phyloP scores from a whole-genome alignment of 1,284 basidiomycete genomes.

The Ustilago loliicola region DNA sequence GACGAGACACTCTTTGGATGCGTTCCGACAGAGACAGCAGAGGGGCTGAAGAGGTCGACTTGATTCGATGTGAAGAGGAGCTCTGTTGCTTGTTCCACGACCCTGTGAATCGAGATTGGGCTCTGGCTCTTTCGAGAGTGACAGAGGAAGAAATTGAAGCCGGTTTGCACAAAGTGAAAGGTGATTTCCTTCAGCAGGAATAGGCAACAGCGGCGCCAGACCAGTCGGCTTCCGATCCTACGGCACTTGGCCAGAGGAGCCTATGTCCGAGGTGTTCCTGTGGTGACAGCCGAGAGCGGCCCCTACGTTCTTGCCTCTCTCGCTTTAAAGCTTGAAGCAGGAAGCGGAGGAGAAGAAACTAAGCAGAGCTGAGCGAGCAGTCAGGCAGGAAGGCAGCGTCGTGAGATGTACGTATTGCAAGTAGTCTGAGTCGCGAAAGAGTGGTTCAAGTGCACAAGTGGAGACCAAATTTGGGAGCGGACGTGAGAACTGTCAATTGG shows the following conservation, averaged over 20 bases:
- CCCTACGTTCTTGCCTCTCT: neutral
- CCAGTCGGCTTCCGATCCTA: neutral
- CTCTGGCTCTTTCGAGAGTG: neutral
- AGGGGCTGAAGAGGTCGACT: neutral
- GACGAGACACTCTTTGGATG: neutral
- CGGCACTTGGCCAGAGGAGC: neutral
- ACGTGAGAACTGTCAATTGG: conserved; percentile 4
- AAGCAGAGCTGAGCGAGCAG: neutral
- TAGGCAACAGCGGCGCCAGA: neutral
- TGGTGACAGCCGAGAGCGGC: neutral
- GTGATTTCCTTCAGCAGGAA: neutral
- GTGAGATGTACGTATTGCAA: neutral
- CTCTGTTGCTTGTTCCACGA: neutral
- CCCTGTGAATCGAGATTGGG: neutral
- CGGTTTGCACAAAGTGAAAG: neutral
- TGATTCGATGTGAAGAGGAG: neutral
- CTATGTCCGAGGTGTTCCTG: neutral
- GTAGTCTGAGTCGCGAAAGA: neutral
- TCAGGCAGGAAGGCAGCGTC: neutral
- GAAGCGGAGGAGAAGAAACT: neutral
- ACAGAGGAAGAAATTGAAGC: neutral
- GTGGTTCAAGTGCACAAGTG: too few relatives aligned
- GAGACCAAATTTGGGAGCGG: neutral
- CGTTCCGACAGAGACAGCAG: neutral
- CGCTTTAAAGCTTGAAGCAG: conserved; percentile 1